Conservation (phyloP, 768 basidiomycete genomes). For the Collybiopsis luxurians region DNA sequence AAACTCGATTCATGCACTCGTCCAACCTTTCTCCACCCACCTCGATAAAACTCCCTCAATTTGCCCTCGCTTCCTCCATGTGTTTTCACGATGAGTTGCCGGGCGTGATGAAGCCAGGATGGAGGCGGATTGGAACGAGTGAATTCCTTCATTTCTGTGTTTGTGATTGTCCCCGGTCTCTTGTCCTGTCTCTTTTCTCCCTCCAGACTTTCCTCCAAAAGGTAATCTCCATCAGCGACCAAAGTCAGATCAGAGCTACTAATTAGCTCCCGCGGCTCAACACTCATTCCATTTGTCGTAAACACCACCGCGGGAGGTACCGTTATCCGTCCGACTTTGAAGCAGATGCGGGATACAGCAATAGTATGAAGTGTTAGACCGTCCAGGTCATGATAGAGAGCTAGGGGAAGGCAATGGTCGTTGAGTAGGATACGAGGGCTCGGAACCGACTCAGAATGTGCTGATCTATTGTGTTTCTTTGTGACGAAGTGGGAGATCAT, state of each 20-base stretch:
- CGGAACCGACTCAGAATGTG: background rate
- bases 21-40: constrained; percentile 55
- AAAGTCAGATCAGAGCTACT: background rate
- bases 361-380: constrained; percentile 62
- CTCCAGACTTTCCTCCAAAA: too few relatives aligned
- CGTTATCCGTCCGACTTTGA: constrained; percentile 71
- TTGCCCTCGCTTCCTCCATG: constrained; percentile 32
- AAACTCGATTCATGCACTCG: background rate
- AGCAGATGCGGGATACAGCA: constrained; percentile 61
- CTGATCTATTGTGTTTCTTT: background rate
- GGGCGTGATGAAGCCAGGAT: constrained; percentile 40
- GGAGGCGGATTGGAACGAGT: constrained; percentile 45
- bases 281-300: constrained; percentile 55
- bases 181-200: too few relatives aligned
- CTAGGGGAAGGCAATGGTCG: background rate
- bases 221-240: too few relatives aligned
- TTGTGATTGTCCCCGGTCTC: too few relatives aligned
- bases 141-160: background rate
- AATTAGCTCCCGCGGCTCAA: constrained; percentile 10
- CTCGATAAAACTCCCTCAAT: constrained; percentile 37
- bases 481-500: constrained; percentile 45
- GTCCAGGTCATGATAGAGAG: constrained; percentile 40
- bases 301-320: constrained; percentile 66
- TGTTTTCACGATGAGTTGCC: constrained; percentile 28
- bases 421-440: background rate